Evolutionary conservation across 176 grass and related monocot species (phyloP).

Genomic region (Raddia guianensis): DNA sequence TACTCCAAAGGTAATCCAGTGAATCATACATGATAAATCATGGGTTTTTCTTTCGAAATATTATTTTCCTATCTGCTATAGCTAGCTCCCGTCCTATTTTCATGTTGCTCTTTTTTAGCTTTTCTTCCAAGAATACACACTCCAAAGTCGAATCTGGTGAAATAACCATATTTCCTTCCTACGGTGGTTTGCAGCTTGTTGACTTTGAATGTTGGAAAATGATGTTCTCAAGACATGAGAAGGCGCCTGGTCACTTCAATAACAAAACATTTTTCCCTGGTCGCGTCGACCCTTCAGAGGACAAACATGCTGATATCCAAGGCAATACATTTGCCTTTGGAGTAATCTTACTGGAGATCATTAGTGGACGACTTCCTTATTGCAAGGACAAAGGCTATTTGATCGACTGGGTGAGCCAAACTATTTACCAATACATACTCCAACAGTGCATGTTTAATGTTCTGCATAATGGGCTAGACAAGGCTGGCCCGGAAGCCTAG

Average conservation of each 20-base stretch:
- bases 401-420: slow-evolving; percentile 72
- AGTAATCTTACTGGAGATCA: slow-evolving; percentile 87
- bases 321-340: slow-evolving; percentile 82
- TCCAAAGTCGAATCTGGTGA: neutral
- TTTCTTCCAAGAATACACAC: neutral
- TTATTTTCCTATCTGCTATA: neutral
- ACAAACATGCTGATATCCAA: slow-evolving; percentile 66
- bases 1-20: slow-evolving; percentile 70
- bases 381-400: slow-evolving; percentile 90
- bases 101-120: neutral
- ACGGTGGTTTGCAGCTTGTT: slow-evolving; percentile 62
- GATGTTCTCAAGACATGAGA: slow-evolving; percentile 65
- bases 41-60: neutral
- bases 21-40: neutral
- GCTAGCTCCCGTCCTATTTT: neutral
- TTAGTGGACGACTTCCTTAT: slow-evolving; percentile 87
- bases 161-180: neutral
- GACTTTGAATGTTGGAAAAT: slow-evolving; percentile 97
- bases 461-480: neutral
- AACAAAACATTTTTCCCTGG: slow-evolving; percentile 56
- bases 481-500: neutral
- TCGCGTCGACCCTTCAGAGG: slow-evolving; percentile 46
- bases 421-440: neutral
- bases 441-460: neutral
- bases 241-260: slow-evolving; percentile 40